Percentiles rank a stretch among this genome's conserved stretches.
Evolutionary conservation across 202 grass and related monocot genomes (phyloP).

Genomic region (Elaeis oleifera): DNA sequence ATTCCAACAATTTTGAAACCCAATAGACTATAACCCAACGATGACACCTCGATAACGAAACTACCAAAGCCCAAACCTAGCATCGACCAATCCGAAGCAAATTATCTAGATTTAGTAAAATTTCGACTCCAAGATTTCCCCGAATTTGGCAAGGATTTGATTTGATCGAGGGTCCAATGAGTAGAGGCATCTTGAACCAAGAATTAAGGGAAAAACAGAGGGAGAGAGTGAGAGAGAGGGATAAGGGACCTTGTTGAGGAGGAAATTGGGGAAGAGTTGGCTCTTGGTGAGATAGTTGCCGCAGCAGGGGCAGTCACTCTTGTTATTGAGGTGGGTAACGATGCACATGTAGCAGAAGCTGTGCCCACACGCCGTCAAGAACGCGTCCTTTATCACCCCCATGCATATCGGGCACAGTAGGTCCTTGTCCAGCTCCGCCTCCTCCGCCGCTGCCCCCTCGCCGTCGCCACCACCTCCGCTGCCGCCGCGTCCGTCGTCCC

Average conservation of each 20-base stretch:
- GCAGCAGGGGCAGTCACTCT: slow-evolving; percentile 96
- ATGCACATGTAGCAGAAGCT: slow-evolving; percentile 99
- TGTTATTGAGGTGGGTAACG: slow-evolving; percentile 86
- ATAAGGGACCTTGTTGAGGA: slow-evolving; percentile 78
- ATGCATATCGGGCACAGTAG: slow-evolving; percentile 98
- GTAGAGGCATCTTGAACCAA: no score
- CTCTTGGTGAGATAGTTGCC: slow-evolving; percentile 86
- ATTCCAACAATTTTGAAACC: no score
- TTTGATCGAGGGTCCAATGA: no score
- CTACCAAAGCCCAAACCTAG: no score
- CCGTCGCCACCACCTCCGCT: neutral
- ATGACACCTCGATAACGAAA: no score
- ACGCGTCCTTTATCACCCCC: slow-evolving; percentile 95
- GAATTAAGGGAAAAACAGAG: no score
- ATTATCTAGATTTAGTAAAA: no score
- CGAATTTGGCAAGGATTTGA: no score
- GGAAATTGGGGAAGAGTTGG: slow-evolving; percentile 90
- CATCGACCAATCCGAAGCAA: no score
- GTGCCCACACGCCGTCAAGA: slow-evolving; percentile 89
- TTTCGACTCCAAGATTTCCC: no score
- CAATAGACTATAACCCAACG: no score
- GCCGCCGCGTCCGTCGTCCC: slow-evolving; percentile 14
- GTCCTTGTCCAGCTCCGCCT: slow-evolving; percentile 51
- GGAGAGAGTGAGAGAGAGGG: no score
- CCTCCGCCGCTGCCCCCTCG: neutral